Evolutionary conservation across 2,329 filamentous ascomycete species (phyloP).

Genomic region (Aspergillus latus): DNA sequence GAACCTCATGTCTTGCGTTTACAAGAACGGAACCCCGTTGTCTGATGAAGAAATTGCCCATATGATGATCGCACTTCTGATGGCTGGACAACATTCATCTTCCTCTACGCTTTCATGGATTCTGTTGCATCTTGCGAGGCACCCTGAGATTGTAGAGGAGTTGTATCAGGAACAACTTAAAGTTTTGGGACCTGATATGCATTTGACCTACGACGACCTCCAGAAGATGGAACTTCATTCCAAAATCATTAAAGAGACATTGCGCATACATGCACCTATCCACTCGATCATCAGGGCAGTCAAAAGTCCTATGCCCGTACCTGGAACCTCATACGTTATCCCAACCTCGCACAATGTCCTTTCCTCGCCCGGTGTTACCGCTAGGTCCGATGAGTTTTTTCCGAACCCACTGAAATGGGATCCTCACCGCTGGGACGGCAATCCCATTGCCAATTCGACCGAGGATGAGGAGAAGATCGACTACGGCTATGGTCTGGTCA

Average conservation of each 20-base stretch:
- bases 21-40: slow-evolving; percentile 78
- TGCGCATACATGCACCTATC: slow-evolving; percentile 87
- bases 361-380: slow-evolving; percentile 79
- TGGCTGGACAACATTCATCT: slow-evolving; percentile 89
- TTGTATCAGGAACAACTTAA: slow-evolving; percentile 78
- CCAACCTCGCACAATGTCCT: slow-evolving; percentile 79
- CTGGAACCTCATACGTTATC: slow-evolving; percentile 79
- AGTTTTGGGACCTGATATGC: slow-evolving; percentile 71
- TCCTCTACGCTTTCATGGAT: slow-evolving; percentile 85
- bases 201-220: slow-evolving; percentile 74
- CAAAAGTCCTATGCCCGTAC: slow-evolving; percentile 80
- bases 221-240: slow-evolving; percentile 77
- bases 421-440: slow-evolving; percentile 83
- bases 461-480: slow-evolving; percentile 74
- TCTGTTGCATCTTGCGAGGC: slow-evolving; percentile 73
- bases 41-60: slow-evolving; percentile 83
- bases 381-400: slow-evolving; percentile 72
- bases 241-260: slow-evolving; percentile 86
- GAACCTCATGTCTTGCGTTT: slow-evolving; percentile 80
- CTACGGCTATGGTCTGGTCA: slow-evolving; percentile 90
- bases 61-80: slow-evolving; percentile 91
- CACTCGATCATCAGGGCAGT: slow-evolving; percentile 94
- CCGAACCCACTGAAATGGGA: slow-evolving; percentile 81
- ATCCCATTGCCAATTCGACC: slow-evolving; percentile 43
- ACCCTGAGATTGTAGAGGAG: slow-evolving; percentile 77